phyloP scores from a whole-genome alignment of 768 basidiomycete species.

The Polyporus arcularius region DNA sequence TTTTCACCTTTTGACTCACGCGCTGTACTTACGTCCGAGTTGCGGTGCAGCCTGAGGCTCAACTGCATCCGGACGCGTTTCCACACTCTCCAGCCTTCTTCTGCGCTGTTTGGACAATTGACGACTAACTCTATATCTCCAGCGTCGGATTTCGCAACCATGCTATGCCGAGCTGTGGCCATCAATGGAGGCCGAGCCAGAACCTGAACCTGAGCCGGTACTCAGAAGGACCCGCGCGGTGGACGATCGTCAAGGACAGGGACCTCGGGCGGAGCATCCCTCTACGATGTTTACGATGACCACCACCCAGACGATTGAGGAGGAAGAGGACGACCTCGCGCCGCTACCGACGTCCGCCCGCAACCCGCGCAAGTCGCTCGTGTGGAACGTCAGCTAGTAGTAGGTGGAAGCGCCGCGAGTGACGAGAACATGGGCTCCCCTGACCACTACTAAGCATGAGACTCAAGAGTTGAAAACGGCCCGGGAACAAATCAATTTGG shows the following conservation, averaged over 20 bases:
- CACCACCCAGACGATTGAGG: constrained; percentile 24
- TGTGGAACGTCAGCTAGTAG: constrained; percentile 15
- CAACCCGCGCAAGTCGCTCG: constrained; percentile 23
- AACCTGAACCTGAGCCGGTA: constrained; percentile 8
- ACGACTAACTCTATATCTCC: too few species aligned
- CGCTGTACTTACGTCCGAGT: too few species aligned
- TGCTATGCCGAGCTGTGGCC: constrained; percentile 5
- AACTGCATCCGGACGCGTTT: too few species aligned
- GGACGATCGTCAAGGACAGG: constrained; percentile 11
- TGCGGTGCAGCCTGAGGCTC: too few species aligned
- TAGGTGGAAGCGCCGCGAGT: constrained; percentile 28
- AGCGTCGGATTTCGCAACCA: too few species aligned
- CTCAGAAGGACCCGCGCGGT: constrained; percentile 5
- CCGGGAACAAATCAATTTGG: too few species aligned
- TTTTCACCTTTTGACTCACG: too few species aligned
- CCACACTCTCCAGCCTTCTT: too few species aligned
- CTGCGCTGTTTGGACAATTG: too few species aligned
- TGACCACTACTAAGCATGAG: too few species aligned
- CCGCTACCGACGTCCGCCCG: constrained; percentile 32
- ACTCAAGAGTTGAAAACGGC: too few species aligned
- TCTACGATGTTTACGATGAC: constrained; percentile 29
- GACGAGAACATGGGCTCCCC: constrained; percentile 6
- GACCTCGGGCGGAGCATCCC: constrained; percentile 27
- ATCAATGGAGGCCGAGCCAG: neutral
- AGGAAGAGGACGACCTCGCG: constrained; percentile 33